Conservation (phyloP, 2,329 filamentous ascomycete genomes). For the Curvularia sp. region DNA sequence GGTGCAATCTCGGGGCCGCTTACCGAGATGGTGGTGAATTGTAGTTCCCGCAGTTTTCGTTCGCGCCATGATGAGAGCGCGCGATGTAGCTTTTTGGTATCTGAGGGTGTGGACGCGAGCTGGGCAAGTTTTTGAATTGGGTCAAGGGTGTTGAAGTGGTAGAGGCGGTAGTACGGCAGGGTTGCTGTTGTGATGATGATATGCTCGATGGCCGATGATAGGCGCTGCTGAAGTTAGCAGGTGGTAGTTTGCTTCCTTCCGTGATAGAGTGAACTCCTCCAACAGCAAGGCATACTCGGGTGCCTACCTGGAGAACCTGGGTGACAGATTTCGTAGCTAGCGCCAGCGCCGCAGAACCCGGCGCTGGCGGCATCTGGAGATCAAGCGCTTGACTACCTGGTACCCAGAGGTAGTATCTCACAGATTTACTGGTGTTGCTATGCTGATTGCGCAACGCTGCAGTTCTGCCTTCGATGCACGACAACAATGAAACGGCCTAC, state of each 20-base stretch:
- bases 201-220: background rate
- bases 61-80: background rate
- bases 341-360: background rate
- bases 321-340: background rate
- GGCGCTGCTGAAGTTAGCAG: background rate
- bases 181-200: background rate
- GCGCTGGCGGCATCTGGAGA: background rate
- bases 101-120: background rate
- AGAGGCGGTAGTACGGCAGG: constrained; percentile 1
- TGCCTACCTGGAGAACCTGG: background rate
- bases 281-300: background rate
- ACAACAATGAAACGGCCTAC: no score
- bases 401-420: background rate
- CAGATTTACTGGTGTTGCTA: background rate
- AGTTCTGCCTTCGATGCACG: background rate
- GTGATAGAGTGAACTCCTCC: no score
- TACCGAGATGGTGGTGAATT: background rate
- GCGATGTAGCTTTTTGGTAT: background rate
- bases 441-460: background rate
- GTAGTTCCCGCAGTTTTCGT: background rate
- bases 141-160: constrained; percentile 3
- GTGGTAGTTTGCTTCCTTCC: background rate
- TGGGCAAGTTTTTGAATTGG: background rate
- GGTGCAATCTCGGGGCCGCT: background rate
- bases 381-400: background rate